Percentiles rank a stretch among this genome's conserved stretches.
Conservation (phyloP, 352 stramenopile species). For the Phytopythium cucurbitacearum region DNA sequence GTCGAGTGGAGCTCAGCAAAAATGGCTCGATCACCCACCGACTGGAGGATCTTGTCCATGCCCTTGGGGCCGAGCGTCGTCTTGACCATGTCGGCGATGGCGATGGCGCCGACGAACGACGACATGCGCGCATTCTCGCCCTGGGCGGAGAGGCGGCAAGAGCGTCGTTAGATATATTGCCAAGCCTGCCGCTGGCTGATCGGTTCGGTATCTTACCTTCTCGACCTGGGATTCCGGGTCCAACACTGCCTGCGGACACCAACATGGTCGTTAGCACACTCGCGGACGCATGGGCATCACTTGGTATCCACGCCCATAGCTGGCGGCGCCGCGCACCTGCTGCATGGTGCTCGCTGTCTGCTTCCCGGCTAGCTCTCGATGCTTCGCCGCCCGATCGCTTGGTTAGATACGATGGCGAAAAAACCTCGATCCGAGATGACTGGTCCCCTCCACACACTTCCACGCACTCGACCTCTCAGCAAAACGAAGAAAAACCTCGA, state of each 20-base stretch:
- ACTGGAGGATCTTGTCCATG: conserved; percentile 99
- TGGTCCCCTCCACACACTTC: no score
- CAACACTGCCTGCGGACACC: conserved; percentile 45
- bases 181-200: background rate
- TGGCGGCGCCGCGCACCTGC: conserved; percentile 7
- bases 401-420: no score
- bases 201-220: conserved; percentile 29
- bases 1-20: background rate
- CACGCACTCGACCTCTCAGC: no score
- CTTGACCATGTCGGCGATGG: conserved; percentile 99
- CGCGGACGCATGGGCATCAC: no score
- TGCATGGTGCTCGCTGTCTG: conserved; percentile 5
- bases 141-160: conserved; percentile 27
- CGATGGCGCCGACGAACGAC: conserved; percentile 98
- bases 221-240: conserved; percentile 82
- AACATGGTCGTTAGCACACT: no score
- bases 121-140: conserved; percentile 98
- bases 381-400: no score
- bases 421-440: no score
- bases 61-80: conserved; percentile 99
- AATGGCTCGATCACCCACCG: conserved; percentile 30
- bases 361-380: background rate
- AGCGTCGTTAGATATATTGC: background rate
- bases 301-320: no score
- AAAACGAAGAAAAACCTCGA: no score